These are phyloP conservation scores for Carnegiea gigantea DNA, from an alignment of 179 eudicot genomes.

Conservation along the genomic window DNA sequence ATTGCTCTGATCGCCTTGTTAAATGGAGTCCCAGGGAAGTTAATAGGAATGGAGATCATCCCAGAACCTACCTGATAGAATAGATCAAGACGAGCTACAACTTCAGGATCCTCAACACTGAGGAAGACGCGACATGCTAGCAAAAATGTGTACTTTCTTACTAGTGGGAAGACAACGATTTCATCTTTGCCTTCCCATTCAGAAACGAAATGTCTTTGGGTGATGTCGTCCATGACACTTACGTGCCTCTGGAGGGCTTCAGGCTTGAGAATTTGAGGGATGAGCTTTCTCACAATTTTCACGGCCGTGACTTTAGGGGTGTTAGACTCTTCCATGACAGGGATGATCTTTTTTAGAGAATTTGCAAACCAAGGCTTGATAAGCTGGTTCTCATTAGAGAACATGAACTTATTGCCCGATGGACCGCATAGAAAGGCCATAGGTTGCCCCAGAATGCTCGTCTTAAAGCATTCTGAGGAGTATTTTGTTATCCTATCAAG, in stretches of 20 bases:
- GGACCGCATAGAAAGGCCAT: constrained; percentile 35
- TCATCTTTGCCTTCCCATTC: background rate
- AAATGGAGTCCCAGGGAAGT: constrained; percentile 38
- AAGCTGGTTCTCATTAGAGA: constrained; percentile 50
- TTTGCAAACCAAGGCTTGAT: constrained; percentile 48
- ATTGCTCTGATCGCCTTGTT: constrained; percentile 24
- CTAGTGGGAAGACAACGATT: constrained; percentile 26
- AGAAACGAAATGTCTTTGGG: background rate
- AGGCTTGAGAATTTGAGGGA: constrained; percentile 9
- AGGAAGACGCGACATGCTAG: constrained; percentile 36
- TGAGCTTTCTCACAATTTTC: constrained; percentile 31
- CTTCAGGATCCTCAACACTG: constrained; percentile 27
- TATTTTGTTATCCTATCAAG: constrained; percentile 9
- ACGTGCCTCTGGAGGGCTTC: background rate
- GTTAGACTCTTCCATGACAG: constrained; percentile 10
- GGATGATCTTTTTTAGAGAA: constrained; percentile 31
- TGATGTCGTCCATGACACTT: background rate
- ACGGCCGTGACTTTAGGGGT: constrained; percentile 28
- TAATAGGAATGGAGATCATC: constrained; percentile 31
- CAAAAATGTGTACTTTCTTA: constrained; percentile 35
- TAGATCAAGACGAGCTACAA: constrained; percentile 23
- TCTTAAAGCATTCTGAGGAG: constrained; percentile 40
- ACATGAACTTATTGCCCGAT: constrained; percentile 47
- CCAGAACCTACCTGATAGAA: constrained; percentile 30
- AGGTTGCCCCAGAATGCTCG: constrained; percentile 19